Evolutionary conservation across 805 yeast species (phyloP).

Genomic region (Komagataella mondaviorum): DNA sequence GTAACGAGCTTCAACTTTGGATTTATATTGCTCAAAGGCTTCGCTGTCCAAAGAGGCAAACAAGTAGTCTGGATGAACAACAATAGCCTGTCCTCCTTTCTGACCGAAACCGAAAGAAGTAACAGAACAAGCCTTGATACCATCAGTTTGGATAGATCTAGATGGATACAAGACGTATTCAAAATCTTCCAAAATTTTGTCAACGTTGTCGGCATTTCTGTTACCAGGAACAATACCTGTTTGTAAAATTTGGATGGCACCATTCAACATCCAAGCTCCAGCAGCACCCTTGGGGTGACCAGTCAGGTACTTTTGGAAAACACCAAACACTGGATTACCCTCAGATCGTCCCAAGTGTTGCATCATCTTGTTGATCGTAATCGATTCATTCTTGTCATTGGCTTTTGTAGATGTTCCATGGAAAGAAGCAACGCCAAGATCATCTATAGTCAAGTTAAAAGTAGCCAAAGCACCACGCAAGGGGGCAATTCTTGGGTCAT

Average conservation of each 20-base stretch:
- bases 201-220: constrained; percentile 96
- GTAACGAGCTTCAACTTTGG: constrained; percentile 68
- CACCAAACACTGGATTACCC: constrained; percentile 97
- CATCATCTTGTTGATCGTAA: constrained; percentile 86
- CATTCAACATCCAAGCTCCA: constrained; percentile 99
- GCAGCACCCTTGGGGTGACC: constrained; percentile 99
- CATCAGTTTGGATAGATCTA: constrained; percentile 85
- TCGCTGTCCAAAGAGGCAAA: constrained; percentile 65
- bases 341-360: constrained; percentile 89
- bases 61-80: constrained; percentile 86
- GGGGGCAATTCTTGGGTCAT: constrained; percentile 92
- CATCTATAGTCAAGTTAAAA: constrained; percentile 87
- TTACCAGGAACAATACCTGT: constrained; percentile 96
- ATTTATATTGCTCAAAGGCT: constrained; percentile 58
- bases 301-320: constrained; percentile 96
- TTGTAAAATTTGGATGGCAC: constrained; percentile 87
- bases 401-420: constrained; percentile 99
- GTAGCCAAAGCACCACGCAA: constrained; percentile 94
- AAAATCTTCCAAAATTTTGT: constrained; percentile 64
- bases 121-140: constrained; percentile 92
- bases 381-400: constrained; percentile 95
- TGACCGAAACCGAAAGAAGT: constrained; percentile 99
- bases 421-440: constrained; percentile 93
- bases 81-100: constrained; percentile 95
- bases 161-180: constrained; percentile 92